Conservation (phyloP, 1,284 basidiomycete genomes). For the Rhodotorula sp. region DNA sequence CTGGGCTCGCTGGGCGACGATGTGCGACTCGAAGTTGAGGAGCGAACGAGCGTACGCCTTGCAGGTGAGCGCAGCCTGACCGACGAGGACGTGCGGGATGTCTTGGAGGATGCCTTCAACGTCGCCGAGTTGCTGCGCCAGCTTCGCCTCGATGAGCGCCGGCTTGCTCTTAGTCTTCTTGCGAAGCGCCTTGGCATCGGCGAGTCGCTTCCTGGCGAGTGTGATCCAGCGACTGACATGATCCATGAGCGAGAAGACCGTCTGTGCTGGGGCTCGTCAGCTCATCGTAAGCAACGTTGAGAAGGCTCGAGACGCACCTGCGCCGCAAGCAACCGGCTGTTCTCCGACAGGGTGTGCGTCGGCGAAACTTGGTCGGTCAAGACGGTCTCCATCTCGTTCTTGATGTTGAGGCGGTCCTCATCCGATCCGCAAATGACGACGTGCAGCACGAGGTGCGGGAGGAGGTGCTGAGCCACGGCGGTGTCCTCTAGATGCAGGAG, state of each 20-base stretch:
- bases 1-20: conserved; percentile 50
- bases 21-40: conserved; percentile 77
- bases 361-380: conserved; percentile 80
- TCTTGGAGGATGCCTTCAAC: conserved; percentile 40
- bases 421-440: conserved; percentile 74
- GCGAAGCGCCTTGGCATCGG: conserved; percentile 45
- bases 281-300: not conserved
- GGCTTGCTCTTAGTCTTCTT: conserved; percentile 34
- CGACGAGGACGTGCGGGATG: conserved; percentile 71
- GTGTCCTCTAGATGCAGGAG: conserved; percentile 86
- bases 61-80: conserved; percentile 88
- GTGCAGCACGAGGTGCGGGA: conserved; percentile 89
- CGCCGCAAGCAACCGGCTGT: conserved; percentile 77
- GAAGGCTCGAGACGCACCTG: conserved; percentile 60
- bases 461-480: conserved; percentile 79
- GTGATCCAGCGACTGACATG: conserved; percentile 86
- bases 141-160: conserved; percentile 21
- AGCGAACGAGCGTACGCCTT: conserved; percentile 90
- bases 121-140: conserved; percentile 17
- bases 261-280: conserved; percentile 55
- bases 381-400: conserved; percentile 74
- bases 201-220: conserved; percentile 54
- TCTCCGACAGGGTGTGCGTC: conserved; percentile 59
- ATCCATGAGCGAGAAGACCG: conserved; percentile 90
- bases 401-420: conserved; percentile 65